phyloP scores from a whole-genome alignment of 345 rosid species.

The Jatropha curcas region DNA sequence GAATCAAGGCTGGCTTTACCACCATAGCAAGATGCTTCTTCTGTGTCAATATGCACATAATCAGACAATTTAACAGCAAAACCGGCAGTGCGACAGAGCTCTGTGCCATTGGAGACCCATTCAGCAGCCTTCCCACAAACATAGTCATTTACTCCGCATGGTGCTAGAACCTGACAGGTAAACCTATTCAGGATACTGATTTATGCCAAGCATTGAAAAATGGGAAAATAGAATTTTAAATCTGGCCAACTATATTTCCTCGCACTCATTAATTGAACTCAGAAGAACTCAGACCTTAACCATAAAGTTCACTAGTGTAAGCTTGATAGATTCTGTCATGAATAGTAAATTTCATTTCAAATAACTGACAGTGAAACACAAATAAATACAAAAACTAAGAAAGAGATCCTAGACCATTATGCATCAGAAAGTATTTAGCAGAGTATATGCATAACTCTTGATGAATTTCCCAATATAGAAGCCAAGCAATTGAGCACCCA shows the following conservation, averaged over 20 bases:
- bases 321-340: too few species aligned
- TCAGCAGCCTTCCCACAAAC: slow-evolving; percentile 79
- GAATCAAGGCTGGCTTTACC: slow-evolving; percentile 79
- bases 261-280: not conserved
- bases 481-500: slow-evolving; percentile 17
- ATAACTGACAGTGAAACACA: not conserved
- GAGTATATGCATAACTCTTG: not conserved
- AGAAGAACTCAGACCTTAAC: slow-evolving; percentile 4
- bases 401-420: not conserved
- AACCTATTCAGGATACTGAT: slow-evolving; percentile 21
- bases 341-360: not conserved
- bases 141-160: slow-evolving; percentile 78
- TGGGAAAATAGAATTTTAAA: not conserved
- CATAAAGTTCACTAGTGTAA: too few species aligned
- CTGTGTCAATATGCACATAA: slow-evolving; percentile 28
- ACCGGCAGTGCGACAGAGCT: slow-evolving; percentile 82
- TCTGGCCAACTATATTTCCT: too few species aligned
- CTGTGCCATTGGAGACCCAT: slow-evolving; percentile 85
- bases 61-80: slow-evolving; percentile 53
- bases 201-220: slow-evolving; percentile 16
- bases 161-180: slow-evolving; percentile 55
- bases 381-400: not conserved
- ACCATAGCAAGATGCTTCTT: slow-evolving; percentile 72
- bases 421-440: not conserved
- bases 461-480: not conserved